phyloP scores from a whole-genome alignment of 2,329 filamentous ascomycete genomes.

The Pezicula rhizophila region DNA sequence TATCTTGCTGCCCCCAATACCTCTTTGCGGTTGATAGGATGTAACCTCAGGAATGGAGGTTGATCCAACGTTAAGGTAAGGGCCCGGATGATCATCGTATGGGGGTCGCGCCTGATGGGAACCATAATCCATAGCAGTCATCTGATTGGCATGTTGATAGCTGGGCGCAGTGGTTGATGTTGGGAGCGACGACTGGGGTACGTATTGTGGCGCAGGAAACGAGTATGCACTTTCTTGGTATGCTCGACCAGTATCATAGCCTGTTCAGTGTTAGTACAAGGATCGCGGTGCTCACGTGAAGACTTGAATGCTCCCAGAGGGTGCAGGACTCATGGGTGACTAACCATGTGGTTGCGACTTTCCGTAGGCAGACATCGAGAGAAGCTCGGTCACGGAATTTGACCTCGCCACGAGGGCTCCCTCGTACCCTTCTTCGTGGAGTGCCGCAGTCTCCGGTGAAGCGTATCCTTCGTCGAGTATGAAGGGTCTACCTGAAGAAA shows the following conservation, averaged over 20 bases:
- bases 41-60: conserved; percentile 58
- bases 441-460: conserved; percentile 27
- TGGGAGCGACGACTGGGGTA: conserved; percentile 40
- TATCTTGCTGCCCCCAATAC: conserved; percentile 63
- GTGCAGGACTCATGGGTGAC: conserved; percentile 32
- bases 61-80: conserved; percentile 59
- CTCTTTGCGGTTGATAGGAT: conserved; percentile 64
- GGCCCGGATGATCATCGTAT: conserved; percentile 57
- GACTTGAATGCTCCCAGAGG: conserved; percentile 4
- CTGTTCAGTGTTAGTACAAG: conserved; percentile 15
- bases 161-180: conserved; percentile 26
- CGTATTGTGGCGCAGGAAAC: conserved; percentile 42
- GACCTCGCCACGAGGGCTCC: conserved; percentile 27
- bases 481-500: conserved; percentile 23
- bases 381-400: conserved; percentile 26
- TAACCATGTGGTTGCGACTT: conserved; percentile 77
- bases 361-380: conserved; percentile 77
- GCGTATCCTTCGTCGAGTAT: conserved; percentile 29
- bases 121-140: conserved; percentile 31
- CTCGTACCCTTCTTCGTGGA: conserved; percentile 30
- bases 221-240: conserved; percentile 36
- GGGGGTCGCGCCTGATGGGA: conserved; percentile 41
- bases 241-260: conserved; percentile 24
- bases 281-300: conserved; percentile 3
- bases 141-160: conserved; percentile 22